phyloP scores from a whole-genome alignment of 2,329 filamentous ascomycete genomes.

The Leptographium lundbergii region DNA sequence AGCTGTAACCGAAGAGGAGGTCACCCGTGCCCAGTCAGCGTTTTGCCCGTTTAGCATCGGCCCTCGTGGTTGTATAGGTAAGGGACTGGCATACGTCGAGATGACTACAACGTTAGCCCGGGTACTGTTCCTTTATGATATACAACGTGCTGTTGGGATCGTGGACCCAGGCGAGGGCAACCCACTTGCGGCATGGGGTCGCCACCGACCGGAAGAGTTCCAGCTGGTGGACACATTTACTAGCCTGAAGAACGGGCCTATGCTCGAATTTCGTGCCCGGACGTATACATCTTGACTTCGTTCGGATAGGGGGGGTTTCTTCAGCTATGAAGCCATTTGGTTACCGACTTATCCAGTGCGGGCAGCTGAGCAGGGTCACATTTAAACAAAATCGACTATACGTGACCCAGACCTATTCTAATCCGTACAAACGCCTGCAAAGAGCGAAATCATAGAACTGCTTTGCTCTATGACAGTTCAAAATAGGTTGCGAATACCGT shows the following conservation, averaged over 20 bases:
- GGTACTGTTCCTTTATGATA: constrained; percentile 47
- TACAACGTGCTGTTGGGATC: constrained; percentile 37
- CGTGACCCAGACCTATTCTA: too few relatives aligned
- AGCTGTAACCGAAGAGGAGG: constrained; percentile 33
- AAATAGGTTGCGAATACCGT: too few relatives aligned
- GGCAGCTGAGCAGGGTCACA: too few relatives aligned
- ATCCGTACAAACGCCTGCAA: too few relatives aligned
- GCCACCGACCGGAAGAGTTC: constrained; percentile 47
- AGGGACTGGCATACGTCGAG: constrained; percentile 55
- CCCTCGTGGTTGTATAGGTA: constrained; percentile 59
- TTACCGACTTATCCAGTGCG: background rate
- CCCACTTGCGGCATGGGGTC: constrained; percentile 35
- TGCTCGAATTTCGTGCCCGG: constrained; percentile 44
- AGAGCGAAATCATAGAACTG: too few relatives aligned
- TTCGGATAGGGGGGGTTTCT: background rate
- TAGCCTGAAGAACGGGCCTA: constrained; percentile 57
- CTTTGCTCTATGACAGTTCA: too few relatives aligned
- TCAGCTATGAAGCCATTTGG: background rate
- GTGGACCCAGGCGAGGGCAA: constrained; percentile 40
- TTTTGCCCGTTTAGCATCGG: constrained; percentile 67
- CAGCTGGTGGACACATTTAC: constrained; percentile 64
- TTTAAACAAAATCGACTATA: too few relatives aligned
- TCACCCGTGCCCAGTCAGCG: constrained; percentile 46
- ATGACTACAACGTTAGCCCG: constrained; percentile 51
- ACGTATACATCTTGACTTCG: background rate